Evolutionary conservation across 116 monocot genomes (phyloP).

Genomic region (Papilionanthe hybrid): DNA sequence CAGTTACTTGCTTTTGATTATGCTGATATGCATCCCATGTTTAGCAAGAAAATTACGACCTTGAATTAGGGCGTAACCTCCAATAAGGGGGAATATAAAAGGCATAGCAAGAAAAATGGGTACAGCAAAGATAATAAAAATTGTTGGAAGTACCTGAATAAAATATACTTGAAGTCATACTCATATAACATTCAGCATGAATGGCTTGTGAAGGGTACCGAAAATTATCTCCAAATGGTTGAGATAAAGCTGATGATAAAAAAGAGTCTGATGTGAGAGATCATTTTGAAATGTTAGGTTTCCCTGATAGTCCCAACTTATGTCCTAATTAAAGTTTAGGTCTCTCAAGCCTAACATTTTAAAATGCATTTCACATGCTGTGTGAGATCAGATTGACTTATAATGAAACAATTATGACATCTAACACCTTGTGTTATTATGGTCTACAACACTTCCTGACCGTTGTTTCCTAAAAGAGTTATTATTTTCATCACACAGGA

Average conservation of each 20-base stretch:
- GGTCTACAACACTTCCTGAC: background rate
- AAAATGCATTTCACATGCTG: background rate
- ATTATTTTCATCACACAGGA: constrained; percentile 43
- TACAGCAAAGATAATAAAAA: background rate
- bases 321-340: background rate
- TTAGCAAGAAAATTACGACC: background rate
- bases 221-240: background rate
- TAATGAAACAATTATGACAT: background rate
- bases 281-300: background rate
- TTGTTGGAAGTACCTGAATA: background rate
- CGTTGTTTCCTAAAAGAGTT: background rate
- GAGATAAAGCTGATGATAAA: background rate
- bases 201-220: background rate
- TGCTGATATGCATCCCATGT: background rate
- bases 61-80: no score
- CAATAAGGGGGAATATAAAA: background rate
- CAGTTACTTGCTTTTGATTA: background rate
- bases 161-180: background rate
- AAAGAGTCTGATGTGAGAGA: background rate
- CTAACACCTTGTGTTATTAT: background rate
- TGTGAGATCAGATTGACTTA: background rate
- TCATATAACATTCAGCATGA: background rate
- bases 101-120: background rate
- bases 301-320: background rate
- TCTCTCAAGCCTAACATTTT: constrained; percentile 2